Conservation (phyloP, 192 early-diverging fungal genomes). For the Chytriomyces hyalinus region DNA sequence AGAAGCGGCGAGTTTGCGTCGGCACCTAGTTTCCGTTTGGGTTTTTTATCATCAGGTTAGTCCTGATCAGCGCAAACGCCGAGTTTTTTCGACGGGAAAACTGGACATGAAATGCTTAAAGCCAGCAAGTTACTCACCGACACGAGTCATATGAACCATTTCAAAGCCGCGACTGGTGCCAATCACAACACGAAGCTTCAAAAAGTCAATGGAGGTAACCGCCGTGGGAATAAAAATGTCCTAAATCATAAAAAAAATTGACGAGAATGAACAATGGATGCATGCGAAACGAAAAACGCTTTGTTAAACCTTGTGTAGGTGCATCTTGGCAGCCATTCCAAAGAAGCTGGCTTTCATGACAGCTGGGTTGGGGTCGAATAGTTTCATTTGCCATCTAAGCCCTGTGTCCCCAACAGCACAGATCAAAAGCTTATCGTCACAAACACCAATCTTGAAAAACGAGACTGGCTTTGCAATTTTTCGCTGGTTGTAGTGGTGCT, state of each 20-base stretch:
- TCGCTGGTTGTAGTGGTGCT: conserved; percentile 21
- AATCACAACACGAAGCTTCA: conserved; percentile 84
- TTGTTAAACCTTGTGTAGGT: conserved; percentile 56
- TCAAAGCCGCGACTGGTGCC: conserved; percentile 93
- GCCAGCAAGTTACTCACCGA: conserved; percentile 61
- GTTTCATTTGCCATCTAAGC: conserved; percentile 77
- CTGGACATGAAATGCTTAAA: not conserved
- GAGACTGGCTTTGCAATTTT: conserved; percentile 67
- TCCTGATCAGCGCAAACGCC: too few species aligned
- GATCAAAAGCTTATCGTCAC: conserved; percentile 64
- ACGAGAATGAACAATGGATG: conserved; percentile 8
- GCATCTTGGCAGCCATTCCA: conserved; percentile 60
- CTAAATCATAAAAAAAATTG: conserved; percentile 44
- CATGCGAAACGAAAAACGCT: not conserved
- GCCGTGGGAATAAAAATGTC: conserved; percentile 95
- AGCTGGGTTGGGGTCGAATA: conserved; percentile 64
- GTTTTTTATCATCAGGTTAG: too few species aligned
- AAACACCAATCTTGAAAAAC: conserved; percentile 75
- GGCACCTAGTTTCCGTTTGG: not conserved
- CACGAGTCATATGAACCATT: conserved; percentile 81
- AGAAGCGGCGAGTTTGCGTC: conserved; percentile 63
- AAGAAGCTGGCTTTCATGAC: conserved; percentile 52
- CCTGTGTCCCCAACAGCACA: conserved; percentile 75
- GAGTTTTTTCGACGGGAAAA: not conserved
- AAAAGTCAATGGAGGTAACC: conserved; percentile 83